A percentile compares a stretch with the other conserved stretches of the same genome.
Conservation (phyloP, 2,329 filamentous ascomycete genomes). For the Ophiostoma sp. region DNA sequence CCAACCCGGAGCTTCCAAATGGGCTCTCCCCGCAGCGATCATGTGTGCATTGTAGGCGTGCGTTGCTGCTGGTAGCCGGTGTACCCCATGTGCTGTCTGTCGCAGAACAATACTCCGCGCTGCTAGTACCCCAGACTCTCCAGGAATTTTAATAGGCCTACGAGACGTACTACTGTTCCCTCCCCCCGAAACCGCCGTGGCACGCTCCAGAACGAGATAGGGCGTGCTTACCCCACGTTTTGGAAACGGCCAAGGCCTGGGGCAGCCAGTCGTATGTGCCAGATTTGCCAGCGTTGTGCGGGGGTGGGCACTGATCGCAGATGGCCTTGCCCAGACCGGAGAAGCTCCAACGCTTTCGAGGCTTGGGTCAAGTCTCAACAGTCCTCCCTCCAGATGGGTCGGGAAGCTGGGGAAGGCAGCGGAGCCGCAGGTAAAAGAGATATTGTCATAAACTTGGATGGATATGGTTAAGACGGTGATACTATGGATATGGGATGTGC, state of each 20-base stretch:
- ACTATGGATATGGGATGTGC: not conserved
- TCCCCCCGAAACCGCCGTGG: constrained; percentile 5
- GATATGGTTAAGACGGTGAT: not conserved
- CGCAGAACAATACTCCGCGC: not conserved
- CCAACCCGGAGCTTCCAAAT: constrained; percentile 1
- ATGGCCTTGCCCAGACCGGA: not conserved
- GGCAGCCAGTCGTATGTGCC: not conserved
- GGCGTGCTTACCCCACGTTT: constrained; percentile 1
- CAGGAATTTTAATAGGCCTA: too few species aligned
- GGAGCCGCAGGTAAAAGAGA: not conserved
- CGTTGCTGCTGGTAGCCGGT: not conserved
- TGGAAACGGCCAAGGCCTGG: not conserved
- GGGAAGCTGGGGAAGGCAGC: constrained; percentile 1
- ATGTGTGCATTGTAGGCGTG: constrained; percentile 2
- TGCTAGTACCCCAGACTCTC: not conserved
- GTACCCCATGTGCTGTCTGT: not conserved
- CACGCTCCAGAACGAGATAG: constrained; percentile 2
- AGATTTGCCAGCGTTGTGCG: not conserved
- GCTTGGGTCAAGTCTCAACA: not conserved
- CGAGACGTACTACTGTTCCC: not conserved
- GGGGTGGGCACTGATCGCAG: not conserved
- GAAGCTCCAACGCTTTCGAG: not conserved
- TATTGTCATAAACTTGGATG: not conserved
- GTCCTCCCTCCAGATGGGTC: not conserved
- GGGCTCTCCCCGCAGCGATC: constrained; percentile 1